Base-by-base conservation (phyloP, 768 basidiomycete genomes). In the Rhizopogon sp. region DNA sequence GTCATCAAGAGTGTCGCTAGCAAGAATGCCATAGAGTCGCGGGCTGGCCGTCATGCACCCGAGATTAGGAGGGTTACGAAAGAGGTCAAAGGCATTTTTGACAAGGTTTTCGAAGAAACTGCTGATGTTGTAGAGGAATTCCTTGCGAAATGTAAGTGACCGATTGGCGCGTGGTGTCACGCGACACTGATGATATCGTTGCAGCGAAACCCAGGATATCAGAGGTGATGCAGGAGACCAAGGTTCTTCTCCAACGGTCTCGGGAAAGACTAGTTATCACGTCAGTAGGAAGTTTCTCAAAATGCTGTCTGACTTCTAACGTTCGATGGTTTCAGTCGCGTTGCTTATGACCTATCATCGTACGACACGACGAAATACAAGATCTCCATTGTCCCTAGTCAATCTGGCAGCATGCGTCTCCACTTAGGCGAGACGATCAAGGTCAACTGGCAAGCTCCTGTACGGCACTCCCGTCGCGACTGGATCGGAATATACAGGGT, bases 401-500 rank as follows among this genome's bases (percentile, higher is more conserved):
- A 75, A 10, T 78, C 78, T 9, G 79, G 81, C 6, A 62, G 74
- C 6, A 74, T 76, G 25, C 79, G 82, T 4, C 98, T 88, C 79
- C 88, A 92, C 66, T 82, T 98, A 46, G 97, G 97, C 35, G 92
- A 98, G 67, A 85, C 90, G 1, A 93, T 99, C 61, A 78, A 70
- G 2, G 78, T 99, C 44, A 80, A 81, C 46, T 98, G 95, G 95
- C 82, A 84, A 60, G 95, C 91, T 1, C 95, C 96, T 1, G 71
- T 75, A 35, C 80, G 83, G 52, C 96, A 98, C 66, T 95, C 94
- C 11, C 80, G 90, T 11, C 84, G 85, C 62, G 97, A 99, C 68
- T 98, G 97, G 97, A 89, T 99, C 63, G 97, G 95, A 13, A 82
- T 98, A 25, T 93, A 93, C 66, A 79, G 87, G 66, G 90, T 90